Conservation (phyloP, 2,329 filamentous ascomycete species). For the Teratosphaeria viscida region DNA sequence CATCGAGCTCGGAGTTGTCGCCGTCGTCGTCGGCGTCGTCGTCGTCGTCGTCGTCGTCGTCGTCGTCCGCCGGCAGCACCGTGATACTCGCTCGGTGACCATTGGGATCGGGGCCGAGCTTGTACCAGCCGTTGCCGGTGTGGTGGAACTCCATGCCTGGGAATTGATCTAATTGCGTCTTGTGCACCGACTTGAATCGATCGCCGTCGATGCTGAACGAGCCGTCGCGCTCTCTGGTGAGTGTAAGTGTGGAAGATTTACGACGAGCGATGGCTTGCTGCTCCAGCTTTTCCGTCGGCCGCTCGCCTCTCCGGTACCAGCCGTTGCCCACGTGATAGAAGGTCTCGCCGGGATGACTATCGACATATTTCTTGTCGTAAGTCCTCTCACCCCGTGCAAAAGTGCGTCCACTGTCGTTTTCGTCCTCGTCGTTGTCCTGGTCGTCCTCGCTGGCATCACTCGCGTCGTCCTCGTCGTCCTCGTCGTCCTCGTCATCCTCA, state of each 20-base stretch:
- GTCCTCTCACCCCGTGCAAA: constrained; percentile 3
- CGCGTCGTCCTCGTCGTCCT: constrained; percentile 3
- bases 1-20: background rate
- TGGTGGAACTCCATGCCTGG: constrained; percentile 13
- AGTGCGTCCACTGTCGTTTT: background rate
- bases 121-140: constrained; percentile 16
- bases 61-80: background rate
- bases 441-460: constrained; percentile 4
- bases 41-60: background rate
- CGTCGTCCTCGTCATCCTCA: constrained; percentile 1
- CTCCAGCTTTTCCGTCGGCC: background rate
- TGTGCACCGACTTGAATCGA: constrained; percentile 4
- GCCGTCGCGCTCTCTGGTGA: background rate
- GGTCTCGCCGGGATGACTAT: constrained; percentile 7
- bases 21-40: background rate
- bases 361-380: constrained; percentile 9
- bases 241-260: background rate
- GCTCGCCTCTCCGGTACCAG: constrained; percentile 12
- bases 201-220: background rate
- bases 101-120: constrained; percentile 7
- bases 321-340: constrained; percentile 16
- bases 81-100: constrained; percentile 3
- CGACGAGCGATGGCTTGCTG: background rate
- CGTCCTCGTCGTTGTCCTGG: background rate
- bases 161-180: constrained; percentile 7